Conservation (phyloP, 345 rosid species). For the Nephelium lappaceum region DNA sequence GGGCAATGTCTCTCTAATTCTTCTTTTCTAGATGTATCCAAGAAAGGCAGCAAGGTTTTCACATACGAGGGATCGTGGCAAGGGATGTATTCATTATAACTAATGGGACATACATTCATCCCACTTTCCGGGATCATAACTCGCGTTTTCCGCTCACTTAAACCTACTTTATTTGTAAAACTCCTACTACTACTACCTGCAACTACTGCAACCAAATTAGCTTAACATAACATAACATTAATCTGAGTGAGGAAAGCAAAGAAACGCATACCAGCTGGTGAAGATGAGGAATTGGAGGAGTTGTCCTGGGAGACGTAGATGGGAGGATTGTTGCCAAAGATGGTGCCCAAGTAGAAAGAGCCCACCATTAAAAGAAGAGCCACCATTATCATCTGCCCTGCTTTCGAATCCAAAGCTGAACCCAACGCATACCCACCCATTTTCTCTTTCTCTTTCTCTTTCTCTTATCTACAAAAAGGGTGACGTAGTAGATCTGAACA, state of each 20-base stretch:
- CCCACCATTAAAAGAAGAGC: conserved; percentile 69
- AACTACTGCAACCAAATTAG: no score
- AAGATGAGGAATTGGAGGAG: conserved; percentile 32
- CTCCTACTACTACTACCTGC: no score
- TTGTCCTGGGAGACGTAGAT: conserved; percentile 42
- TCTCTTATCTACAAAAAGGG: no score
- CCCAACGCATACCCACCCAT: conserved; percentile 64
- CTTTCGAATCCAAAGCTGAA: conserved; percentile 66
- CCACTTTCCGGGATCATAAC: neutral
- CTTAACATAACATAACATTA: no score
- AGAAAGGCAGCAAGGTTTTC: conserved; percentile 51
- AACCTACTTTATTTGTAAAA: no score
- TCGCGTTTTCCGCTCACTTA: no score
- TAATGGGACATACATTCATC: conserved; percentile 55
- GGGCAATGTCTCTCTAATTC: conserved; percentile 93
- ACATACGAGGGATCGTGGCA: conserved; percentile 75
- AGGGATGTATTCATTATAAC: conserved; percentile 78
- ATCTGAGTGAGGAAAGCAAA: neutral
- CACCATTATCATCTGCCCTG: conserved; percentile 70
- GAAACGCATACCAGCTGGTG: conserved; percentile 23
- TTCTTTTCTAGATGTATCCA: conserved; percentile 71
- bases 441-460: neutral
- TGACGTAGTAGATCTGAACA: no score
- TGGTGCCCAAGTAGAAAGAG: conserved; percentile 80
- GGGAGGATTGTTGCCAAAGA: conserved; percentile 68